Evolutionary conservation across 2,329 filamentous ascomycete species (phyloP).

Genomic region (Tolypocladium pustulatum): DNA sequence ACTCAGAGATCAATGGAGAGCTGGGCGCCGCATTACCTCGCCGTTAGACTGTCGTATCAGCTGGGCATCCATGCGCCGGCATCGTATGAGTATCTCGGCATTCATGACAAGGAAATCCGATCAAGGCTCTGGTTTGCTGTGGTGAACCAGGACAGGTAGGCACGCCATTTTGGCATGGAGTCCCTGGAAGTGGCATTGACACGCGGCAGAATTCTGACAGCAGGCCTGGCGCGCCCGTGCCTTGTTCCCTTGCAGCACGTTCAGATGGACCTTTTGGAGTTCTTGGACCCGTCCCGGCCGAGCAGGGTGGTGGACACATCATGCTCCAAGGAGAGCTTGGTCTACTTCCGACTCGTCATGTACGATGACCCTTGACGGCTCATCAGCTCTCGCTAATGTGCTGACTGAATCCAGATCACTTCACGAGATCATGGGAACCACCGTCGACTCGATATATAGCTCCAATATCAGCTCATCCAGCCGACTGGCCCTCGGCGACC

Average conservation of each 20-base stretch:
- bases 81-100: constrained; percentile 11
- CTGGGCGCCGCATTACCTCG: constrained; percentile 17
- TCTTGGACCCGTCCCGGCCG: not conserved
- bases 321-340: constrained; percentile 3
- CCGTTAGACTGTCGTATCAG: constrained; percentile 20
- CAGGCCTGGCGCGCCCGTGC: constrained; percentile 10
- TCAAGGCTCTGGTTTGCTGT: constrained; percentile 19
- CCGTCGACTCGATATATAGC: constrained; percentile 9
- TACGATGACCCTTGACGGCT: not conserved
- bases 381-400: not conserved
- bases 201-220: constrained; percentile 9
- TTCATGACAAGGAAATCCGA: constrained; percentile 14
- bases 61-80: constrained; percentile 21
- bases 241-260: constrained; percentile 8
- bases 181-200: not conserved
- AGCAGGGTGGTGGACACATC: not conserved
- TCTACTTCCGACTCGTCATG: constrained; percentile 10
- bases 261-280: constrained; percentile 2
- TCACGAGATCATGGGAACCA: constrained; percentile 9
- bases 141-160: constrained; percentile 17
- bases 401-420: constrained; percentile 5
- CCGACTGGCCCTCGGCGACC: constrained; percentile 3
- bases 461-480: constrained; percentile 9
- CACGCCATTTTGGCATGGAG: not conserved
- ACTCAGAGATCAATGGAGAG: constrained; percentile 22